A percentile compares a stretch with the other conserved stretches of the same genome.
Evolutionary conservation across 2,329 filamentous ascomycete genomes (phyloP).

Genomic region (Talaromyces sp.): DNA sequence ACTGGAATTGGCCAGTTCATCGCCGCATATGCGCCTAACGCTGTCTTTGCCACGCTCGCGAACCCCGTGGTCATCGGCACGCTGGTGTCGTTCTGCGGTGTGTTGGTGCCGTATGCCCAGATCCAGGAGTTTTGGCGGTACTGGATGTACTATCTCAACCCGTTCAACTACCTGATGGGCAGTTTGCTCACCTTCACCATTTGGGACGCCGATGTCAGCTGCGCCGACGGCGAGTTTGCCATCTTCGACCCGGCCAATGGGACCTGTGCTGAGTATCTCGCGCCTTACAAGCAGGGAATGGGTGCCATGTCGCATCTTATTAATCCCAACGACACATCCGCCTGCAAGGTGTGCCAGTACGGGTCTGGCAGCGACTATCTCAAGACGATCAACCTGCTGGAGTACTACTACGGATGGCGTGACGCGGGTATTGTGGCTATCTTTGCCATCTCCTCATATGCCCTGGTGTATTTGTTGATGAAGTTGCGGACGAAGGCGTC

Average conservation of each 20-base stretch:
- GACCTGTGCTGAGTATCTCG: slow-evolving; percentile 57
- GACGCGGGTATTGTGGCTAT: slow-evolving; percentile 57
- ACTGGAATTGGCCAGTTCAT: slow-evolving; percentile 73
- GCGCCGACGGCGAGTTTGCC: slow-evolving; percentile 46
- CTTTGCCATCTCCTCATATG: slow-evolving; percentile 53
- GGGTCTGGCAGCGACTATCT: slow-evolving; percentile 56
- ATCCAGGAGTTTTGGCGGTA: slow-evolving; percentile 65
- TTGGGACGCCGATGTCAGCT: slow-evolving; percentile 46
- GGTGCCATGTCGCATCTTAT: slow-evolving; percentile 49
- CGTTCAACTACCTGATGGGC: slow-evolving; percentile 59
- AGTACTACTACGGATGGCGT: slow-evolving; percentile 63
- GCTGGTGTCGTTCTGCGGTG: slow-evolving; percentile 66
- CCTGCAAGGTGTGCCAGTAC: slow-evolving; percentile 60
- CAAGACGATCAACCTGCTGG: slow-evolving; percentile 52
- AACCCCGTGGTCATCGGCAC: slow-evolving; percentile 72
- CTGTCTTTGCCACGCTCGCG: slow-evolving; percentile 66
- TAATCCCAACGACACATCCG: slow-evolving; percentile 54
- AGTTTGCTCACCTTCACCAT: slow-evolving; percentile 50
- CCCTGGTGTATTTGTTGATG: slow-evolving; percentile 40
- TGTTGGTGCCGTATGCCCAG: slow-evolving; percentile 59
- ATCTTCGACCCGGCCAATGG: slow-evolving; percentile 38
- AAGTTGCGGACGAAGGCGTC: slow-evolving; percentile 33
- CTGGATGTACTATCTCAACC: slow-evolving; percentile 59
- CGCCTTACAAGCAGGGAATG: slow-evolving; percentile 42
- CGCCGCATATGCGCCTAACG: slow-evolving; percentile 63